Base-by-base conservation (phyloP, 768 basidiomycete species). In the Kwoniella europaea region DNA sequence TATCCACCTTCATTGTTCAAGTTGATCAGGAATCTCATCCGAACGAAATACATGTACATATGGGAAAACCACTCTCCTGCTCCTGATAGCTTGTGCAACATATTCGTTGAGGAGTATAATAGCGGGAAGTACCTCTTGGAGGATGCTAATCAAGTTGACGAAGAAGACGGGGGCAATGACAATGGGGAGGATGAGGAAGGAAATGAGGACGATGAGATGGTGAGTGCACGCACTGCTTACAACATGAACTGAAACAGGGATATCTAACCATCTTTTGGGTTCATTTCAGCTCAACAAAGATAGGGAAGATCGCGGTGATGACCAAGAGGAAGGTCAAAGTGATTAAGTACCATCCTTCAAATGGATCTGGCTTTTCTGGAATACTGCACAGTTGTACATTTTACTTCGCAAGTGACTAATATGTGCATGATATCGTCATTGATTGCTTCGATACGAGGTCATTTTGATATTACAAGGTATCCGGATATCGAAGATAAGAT, bases 11-110 rank as follows among this genome's bases (percentile, higher is more conserved):
- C 90, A 71, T 88, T 90, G 3, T 86, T 94, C 68, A 91, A 93
- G 73, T 88, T 89, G 68, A 94, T 98, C 83, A 94, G 93, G 82
- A 88, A 88, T 4, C 87, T 97, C 68, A 86, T 95, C 16, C 88
- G 93, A 41, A 90, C 92, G 81, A 97, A 97, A 68, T 94, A 91
- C 76, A 86, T 86, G 50, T 87, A 88, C 52, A 83, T 94, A 35
- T 87, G 93, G 24, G 85, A 84, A 9, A 81, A 84, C 2, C 85
- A 85, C 5, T 81, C 84, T 27, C 87, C 86, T 68, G 71, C 78
- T 10, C 72, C 77, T 81, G 52, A 83, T 79, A 58, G 83, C 85
- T 16, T 74, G 18, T 80, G 77, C 58, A 69, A 66, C 41, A 63
- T 44, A 12, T 69, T 65, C 24, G 78, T 80, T 15, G 72, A 71